Evolutionary conservation across 2,329 filamentous ascomycete species (phyloP), one percentile per base, ranked within the genome.

Genomic region (Sporothrix schenckii): DNA sequence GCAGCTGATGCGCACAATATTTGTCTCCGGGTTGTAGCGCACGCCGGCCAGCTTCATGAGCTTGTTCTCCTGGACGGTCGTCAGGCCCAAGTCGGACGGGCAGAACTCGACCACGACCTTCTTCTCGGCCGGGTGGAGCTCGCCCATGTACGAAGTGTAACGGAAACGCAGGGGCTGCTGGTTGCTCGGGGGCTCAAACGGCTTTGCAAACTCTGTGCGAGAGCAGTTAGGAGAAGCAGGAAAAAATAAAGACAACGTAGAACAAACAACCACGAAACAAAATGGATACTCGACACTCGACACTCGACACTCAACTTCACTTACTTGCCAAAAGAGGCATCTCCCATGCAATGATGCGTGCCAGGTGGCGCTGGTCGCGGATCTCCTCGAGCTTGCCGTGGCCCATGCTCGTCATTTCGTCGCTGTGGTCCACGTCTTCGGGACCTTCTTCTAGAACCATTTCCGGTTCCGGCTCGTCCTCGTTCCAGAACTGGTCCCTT

Each of bases 131-230:
- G 95, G 94, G 81, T 99, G 96, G 70, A 87, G 84, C 81, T 98
- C 95, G 76, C 94, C 94, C 86, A 99, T 91, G 82, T 98, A 98
- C 50, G 91, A 94, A 19, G 95, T 99, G 84, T 97, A 97, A 76
- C 95, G 91, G 88, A 97, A 99, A 76, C 94, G 91, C 71, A 99
- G 88, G 60, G 93, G 88, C 75, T 92, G 85, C 60, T 88, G 80
- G 41, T 84, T 80, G 16, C 86, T 85, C 1, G 94, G 93, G 2
- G 89, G 87, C 72, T 85, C 81, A 79, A 97, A 98, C 21, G 92
- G 91, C 80, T 92, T 92, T 69, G 92, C 91, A 73, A 95, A 87
- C 78, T 94, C 92, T 97, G 77, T 14, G 14, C 19, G 4, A 9
- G 14, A 52, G 74, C 76, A 67, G 77, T 75, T 61, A 54, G 63